Conservation (phyloP, 345 rosid genomes). For the Eutrema yunnanense region DNA sequence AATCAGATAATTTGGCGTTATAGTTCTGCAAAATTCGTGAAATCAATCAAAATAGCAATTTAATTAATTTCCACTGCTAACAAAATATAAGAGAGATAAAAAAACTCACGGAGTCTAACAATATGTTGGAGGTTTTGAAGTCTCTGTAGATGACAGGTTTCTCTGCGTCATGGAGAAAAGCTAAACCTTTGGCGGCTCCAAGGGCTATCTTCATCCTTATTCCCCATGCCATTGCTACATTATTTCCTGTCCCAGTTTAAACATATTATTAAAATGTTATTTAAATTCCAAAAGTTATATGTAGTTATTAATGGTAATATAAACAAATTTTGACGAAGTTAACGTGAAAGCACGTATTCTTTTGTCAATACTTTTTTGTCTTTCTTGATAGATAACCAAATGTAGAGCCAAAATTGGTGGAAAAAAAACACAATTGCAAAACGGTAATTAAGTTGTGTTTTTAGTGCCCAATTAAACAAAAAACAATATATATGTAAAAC, state of each 20-base stretch:
- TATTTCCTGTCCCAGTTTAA: slow-evolving; percentile 35
- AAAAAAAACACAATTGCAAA: neutral
- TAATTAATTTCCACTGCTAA: neutral
- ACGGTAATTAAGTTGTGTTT: too few relatives aligned
- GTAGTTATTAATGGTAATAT: neutral
- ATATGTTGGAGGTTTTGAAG: slow-evolving; percentile 71
- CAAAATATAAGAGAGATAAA: too few relatives aligned
- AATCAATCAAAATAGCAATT: neutral
- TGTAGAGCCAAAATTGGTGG: neutral
- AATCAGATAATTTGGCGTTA: slow-evolving; percentile 48
- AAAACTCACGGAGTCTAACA: slow-evolving; percentile 55
- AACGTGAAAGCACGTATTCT: neutral
- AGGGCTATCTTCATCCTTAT: slow-evolving; percentile 72
- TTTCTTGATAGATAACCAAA: neutral
- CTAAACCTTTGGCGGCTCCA: slow-evolving; percentile 80
- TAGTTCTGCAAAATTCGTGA: slow-evolving; percentile 24
- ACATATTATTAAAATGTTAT: neutral
- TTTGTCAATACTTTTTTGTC: neutral
- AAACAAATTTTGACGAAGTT: neutral
- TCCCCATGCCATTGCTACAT: slow-evolving; percentile 57
- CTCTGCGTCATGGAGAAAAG: slow-evolving; percentile 66
- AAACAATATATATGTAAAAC: too few relatives aligned
- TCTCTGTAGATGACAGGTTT: slow-evolving; percentile 74
- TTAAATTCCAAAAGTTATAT: neutral
- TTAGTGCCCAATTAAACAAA: too few relatives aligned